Evolutionary conservation across 1,139 yeast species (phyloP), one percentile per base, ranked within the genome.

Genomic region (Kazachstania sp.): DNA sequence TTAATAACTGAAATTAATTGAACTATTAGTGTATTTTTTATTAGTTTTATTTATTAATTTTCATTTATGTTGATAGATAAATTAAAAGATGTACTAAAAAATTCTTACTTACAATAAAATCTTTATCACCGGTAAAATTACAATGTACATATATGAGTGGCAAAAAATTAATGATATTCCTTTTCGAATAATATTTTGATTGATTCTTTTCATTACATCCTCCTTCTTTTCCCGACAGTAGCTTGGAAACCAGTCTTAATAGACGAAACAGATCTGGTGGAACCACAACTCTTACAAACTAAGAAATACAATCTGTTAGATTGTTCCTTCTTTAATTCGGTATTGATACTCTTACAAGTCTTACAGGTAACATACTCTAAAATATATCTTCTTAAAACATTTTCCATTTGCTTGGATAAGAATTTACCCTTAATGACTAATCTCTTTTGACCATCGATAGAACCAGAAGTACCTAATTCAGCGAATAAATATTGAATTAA

Each of bases 191-290:
- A 38, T 38, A 38, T 38, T 39, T 39, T 39, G 34, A 13, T 28
- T 20, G 37, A 41, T 40, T 41, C 23, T 40, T 39, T 18, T 47
- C 45, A 46, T 56, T 57, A 63, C 66, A 62, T 61, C 55, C 58
- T 61, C 55, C 56, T 63, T 61, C 66, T 63, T 53, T 61, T 63
- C 50, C 66, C 66, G 67, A 84, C 81, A 70, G 87, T 84, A 57
- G 98, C 99, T 75, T 90, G 97, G 95, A 87, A 92, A 82, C 99
- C 99, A 48, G 97, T 86, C 80, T 94, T 92, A 71, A 94, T 94
- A 44, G 96, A 87, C 57, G 95, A 83, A 51, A 92, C 99, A 45
- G 97, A 88, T 74, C 97, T 83, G 49, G 97, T 83, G 44, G 96
- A 86, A 58, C 98, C 98, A 77, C 99, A 92, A 49, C 95, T 87